phyloP scores from a whole-genome alignment of 176 grass and related monocot species.

The Eleusine coracana region DNA sequence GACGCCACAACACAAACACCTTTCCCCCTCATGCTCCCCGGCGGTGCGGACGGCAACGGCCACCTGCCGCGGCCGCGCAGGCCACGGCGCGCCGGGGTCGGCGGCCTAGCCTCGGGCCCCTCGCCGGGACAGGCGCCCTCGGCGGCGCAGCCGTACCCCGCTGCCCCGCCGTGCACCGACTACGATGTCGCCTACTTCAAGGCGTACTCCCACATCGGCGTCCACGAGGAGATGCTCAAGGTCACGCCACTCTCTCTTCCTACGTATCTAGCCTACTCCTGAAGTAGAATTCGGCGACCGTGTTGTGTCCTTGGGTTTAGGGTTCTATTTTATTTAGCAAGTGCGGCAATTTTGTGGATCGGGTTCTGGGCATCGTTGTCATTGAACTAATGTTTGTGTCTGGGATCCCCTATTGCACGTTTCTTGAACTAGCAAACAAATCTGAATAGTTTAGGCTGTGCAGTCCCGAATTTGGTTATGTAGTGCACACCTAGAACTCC shows the following conservation, averaged over 20 bases:
- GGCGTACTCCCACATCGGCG: constrained; percentile 79
- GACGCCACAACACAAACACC: background rate
- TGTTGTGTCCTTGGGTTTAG: constrained; percentile 24
- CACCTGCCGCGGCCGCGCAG: constrained; percentile 56
- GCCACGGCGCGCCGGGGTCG: constrained; percentile 48
- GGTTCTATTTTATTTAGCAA: constrained; percentile 26
- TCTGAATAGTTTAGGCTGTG: background rate
- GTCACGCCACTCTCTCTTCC: constrained; percentile 34
- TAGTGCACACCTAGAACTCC: background rate
- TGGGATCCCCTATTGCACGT: background rate
- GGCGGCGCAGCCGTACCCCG: constrained; percentile 17
- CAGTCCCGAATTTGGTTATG: background rate
- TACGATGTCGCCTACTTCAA: constrained; percentile 93
- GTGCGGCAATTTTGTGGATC: constrained; percentile 27
- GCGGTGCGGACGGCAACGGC: constrained; percentile 54
- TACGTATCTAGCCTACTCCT: background rate
- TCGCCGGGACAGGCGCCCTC: background rate
- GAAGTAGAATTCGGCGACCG: background rate
- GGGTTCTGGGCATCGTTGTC: constrained; percentile 10
- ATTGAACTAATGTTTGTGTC: background rate
- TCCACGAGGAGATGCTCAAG: constrained; percentile 99
- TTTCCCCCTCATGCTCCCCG: constrained; percentile 55
- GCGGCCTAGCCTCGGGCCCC: constrained; percentile 15
- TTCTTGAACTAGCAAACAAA: background rate
- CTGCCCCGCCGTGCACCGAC: constrained; percentile 75